Evolutionary conservation across 352 stramenopile species (phyloP), one percentile per base, ranked within the genome.

Genomic region (Pythium brassicae): DNA sequence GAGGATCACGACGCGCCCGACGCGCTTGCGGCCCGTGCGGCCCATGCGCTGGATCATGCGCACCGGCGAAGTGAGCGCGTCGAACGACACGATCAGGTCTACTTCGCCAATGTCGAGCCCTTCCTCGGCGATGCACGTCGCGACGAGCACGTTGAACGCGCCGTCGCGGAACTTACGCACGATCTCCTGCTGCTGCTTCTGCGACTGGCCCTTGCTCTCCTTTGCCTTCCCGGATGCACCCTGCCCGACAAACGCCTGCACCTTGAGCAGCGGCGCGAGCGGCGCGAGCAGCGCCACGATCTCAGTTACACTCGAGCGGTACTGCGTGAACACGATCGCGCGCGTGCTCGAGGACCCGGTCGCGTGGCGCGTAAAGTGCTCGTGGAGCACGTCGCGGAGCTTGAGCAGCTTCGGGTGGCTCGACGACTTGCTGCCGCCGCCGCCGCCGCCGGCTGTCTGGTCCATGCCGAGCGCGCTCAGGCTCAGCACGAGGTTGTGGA

Each of bases 261-360:
- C 84, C 65, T 93, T 92, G 23, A 98, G 57, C n/a, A 96, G 65
- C 29, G 76, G 83, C 20, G 78, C 60, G 19, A 92, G 66, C 15
- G 74, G 68, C 2, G 67, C 62, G 15, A 98, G 59, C 22, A 96
- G 63, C 6, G 63, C 65, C 2, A 98, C 86, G 57, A 99, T 98
- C 62, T 98, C 95, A 6, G 68, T 74, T 2, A 99, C 96, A 55
- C 86, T 98, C 42, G 89, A 87, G 58, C 97, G 84, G 65, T 94
- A 98, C 60, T 99, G 92, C 8, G 95, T 98, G 68, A 99, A 99
- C 4, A 99, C 94, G 57, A 99, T 99, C 5, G 88, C 96, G 12
- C 96, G 75, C 6, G 96, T 98, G 37, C 80, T 97, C 35, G 78
- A 91, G 26, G 72, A 62, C 0, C 71, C 82, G 7, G 61, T 61